These are phyloP conservation scores for Xerocomus amazonicus DNA, from an alignment of 1,284 basidiomycete species.

Conservation along the genomic window DNA sequence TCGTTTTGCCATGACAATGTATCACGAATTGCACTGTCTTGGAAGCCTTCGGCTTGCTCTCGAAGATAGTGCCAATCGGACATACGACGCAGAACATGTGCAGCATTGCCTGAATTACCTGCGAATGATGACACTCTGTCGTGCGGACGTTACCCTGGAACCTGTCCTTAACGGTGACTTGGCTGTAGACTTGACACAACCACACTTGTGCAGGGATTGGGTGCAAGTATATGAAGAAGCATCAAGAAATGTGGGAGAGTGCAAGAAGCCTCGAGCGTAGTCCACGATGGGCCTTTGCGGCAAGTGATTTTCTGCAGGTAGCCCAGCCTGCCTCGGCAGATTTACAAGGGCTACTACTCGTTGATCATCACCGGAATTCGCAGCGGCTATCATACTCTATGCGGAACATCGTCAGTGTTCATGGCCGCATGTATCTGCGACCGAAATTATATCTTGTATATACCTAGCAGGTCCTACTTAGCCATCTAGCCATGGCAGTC, in stretches of 20 bases:
- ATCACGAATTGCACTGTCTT: conserved; percentile 35
- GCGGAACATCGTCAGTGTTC: no score
- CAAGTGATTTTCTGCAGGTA: no score
- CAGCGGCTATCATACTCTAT: no score
- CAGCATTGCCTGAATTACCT: conserved; percentile 40
- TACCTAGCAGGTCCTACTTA: no score
- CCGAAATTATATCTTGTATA: no score
- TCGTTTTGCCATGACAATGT: conserved; percentile 31
- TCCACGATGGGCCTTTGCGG: no score
- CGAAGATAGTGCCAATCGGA: conserved; percentile 15
- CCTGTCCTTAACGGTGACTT: conserved; percentile 36
- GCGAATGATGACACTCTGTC: conserved; percentile 33
- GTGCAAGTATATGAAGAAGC: conserved; percentile 37
- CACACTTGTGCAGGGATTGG: conserved; percentile 50
- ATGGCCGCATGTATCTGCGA: no score
- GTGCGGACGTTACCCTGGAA: conserved; percentile 36
- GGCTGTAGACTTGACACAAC: conserved; percentile 34
- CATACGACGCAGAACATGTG: conserved; percentile 29
- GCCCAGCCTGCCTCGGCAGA: no score
- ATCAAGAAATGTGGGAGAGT: conserved; percentile 13
- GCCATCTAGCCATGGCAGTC: no score
- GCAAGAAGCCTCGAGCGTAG: conserved; percentile 3
- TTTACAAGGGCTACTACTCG: no score
- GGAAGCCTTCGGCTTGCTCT: conserved; percentile 25
- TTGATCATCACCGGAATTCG: no score